These are phyloP conservation scores for Typha latifolia DNA, from an alignment of 176 grass and related monocot genomes.

Conservation along the genomic window DNA sequence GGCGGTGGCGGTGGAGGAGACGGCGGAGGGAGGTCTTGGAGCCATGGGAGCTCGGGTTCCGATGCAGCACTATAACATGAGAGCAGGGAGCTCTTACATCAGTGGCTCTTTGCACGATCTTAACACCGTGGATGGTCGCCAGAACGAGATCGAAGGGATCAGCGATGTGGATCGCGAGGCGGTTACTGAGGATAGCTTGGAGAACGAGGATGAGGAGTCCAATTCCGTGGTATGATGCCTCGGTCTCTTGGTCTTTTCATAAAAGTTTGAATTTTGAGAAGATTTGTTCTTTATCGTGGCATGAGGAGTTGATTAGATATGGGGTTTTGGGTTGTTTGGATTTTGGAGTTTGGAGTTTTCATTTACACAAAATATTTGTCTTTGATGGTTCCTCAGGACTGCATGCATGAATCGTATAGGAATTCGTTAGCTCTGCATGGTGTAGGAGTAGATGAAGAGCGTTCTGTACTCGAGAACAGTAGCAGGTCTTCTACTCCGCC, in stretches of 20 bases:
- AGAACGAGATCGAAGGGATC: constrained; percentile 35
- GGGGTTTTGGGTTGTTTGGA: neutral
- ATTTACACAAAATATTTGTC: neutral
- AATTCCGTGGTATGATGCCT: constrained; percentile 48
- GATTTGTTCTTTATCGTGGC: neutral
- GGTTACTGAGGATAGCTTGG: constrained; percentile 52
- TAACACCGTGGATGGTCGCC: constrained; percentile 31
- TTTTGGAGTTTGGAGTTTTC: neutral
- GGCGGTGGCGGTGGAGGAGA: neutral
- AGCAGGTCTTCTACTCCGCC: constrained; percentile 50
- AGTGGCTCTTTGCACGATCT: constrained; percentile 39
- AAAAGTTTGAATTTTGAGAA: neutral
- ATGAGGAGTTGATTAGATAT: neutral
- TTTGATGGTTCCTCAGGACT: constrained; percentile 34
- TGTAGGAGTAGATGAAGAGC: constrained; percentile 55
- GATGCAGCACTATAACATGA: constrained; percentile 34
- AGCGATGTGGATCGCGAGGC: constrained; percentile 49
- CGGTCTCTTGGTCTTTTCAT: neutral
- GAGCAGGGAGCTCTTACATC: constrained; percentile 20
- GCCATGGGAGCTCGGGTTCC: constrained; percentile 15
- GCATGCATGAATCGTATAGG: constrained; percentile 48
- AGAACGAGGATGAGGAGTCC: constrained; percentile 57
- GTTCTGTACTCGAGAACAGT: constrained; percentile 48
- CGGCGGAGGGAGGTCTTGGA: neutral
- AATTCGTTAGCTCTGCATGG: constrained; percentile 51